These are phyloP conservation scores for Kwoniella sp. DNA, from an alignment of 768 basidiomycete species.

Conservation along the genomic window DNA sequence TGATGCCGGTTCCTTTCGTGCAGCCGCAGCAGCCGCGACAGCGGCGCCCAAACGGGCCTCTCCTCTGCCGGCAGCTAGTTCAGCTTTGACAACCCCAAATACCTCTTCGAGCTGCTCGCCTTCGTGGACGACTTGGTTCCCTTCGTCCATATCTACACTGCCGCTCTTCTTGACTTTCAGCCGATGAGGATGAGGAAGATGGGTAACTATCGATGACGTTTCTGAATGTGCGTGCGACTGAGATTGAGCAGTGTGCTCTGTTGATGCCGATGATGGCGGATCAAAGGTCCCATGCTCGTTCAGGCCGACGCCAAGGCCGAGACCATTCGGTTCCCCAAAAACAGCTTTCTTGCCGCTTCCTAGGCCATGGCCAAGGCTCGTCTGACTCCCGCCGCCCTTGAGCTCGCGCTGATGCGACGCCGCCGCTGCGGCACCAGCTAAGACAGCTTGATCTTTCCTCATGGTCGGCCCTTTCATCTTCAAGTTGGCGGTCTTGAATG, in stretches of 20 bases:
- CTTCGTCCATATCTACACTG: constrained; percentile 35
- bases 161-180: background rate
- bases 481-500: constrained; percentile 83
- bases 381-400: constrained; percentile 1
- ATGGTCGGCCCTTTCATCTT: constrained; percentile 75
- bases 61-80: constrained; percentile 65
- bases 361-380: background rate
- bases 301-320: background rate
- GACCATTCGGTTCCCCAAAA: constrained; percentile 24
- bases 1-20: background rate
- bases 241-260: background rate
- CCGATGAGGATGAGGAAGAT: background rate
- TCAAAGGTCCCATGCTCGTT: background rate
- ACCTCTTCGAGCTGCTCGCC: constrained; percentile 63
- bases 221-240: background rate
- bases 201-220: too few relatives aligned
- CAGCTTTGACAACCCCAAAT: constrained; percentile 83
- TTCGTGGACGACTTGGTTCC: constrained; percentile 30
- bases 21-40: background rate
- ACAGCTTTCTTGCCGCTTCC: constrained; percentile 22
- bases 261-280: too few relatives aligned
- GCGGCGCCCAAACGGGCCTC: constrained; percentile 19
- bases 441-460: constrained; percentile 69
- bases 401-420: constrained; percentile 70
- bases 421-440: constrained; percentile 83